These are phyloP conservation scores for Butyriboletus loyo DNA, from an alignment of 768 basidiomycete species.

Conservation along the genomic window DNA sequence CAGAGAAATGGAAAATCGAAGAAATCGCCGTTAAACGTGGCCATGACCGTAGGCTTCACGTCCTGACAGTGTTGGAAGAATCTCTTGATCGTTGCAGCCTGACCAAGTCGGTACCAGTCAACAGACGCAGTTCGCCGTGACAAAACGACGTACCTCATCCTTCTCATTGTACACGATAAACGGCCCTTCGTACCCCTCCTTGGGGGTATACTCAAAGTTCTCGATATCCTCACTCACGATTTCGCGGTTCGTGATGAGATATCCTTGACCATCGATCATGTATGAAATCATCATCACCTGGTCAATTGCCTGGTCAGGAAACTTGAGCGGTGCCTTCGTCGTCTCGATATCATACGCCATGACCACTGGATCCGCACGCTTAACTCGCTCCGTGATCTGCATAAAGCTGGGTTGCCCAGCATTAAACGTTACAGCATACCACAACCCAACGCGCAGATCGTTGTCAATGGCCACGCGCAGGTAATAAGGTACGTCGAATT, in stretches of 20 bases:
- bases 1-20: conserved; percentile 99
- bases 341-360: conserved; percentile 99
- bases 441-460: conserved; percentile 95
- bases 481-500: conserved; percentile 97
- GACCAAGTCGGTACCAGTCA: background rate
- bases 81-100: conserved; percentile 77
- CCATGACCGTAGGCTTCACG: conserved; percentile 93
- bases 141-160: conserved; percentile 63
- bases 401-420: conserved; percentile 75
- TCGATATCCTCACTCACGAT: conserved; percentile 98
- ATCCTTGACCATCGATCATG: conserved; percentile 98
- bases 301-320: conserved; percentile 92
- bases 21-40: conserved; percentile 98
- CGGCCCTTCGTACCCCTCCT: conserved; percentile 95
- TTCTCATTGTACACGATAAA: conserved; percentile 94
- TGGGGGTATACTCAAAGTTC: conserved; percentile 98
- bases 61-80: conserved; percentile 96
- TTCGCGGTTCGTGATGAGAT: conserved; percentile 95
- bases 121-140: background rate
- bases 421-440: conserved; percentile 87
- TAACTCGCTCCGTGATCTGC: conserved; percentile 79
- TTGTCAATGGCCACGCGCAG: conserved; percentile 99
- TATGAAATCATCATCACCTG: conserved; percentile 99
- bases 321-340: conserved; percentile 99
- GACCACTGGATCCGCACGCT: conserved; percentile 98